Base-by-base conservation (phyloP, 805 yeast species). In the Nakazawaea laoshanensis region DNA sequence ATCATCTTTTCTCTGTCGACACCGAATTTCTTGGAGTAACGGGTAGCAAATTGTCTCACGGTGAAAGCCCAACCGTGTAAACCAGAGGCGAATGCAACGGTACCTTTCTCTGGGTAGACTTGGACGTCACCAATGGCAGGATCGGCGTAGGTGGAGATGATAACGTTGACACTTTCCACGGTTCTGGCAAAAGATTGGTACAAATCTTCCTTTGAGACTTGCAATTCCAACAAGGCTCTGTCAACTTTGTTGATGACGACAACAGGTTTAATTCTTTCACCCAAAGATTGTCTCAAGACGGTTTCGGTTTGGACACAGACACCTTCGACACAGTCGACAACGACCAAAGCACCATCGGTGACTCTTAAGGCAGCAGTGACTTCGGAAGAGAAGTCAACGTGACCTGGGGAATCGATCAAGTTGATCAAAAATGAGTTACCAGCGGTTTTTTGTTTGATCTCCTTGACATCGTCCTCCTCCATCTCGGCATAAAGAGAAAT, bases 21-120 rank as follows among this genome's bases (percentile, higher is more conserved):
- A 87, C 97, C 97, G 65, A 92, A 89, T 74, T 89, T 92, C 87
- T 88, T 87, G 65, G 96, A 77, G 80, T 92, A 89, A 75, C 95
- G 85, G 71, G 74, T 67, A 56, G 97, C 96, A 55, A 89, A 89
- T 77, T 89, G 97, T 71, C 98, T 86, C 63, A 89, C 82, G 55
- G 98, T 89, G 89, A 89, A 89, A 64, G 96, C 97, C 98, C 98
- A 89, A 70, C 98, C 98, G 80, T 89, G 98, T 63, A 89, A 77
- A 83, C 97, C 98, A 67, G 97, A 92, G 76, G 95, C 97, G 70
- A 89, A 89, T 53, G 98, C 98, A 61, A 89, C 95, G 67, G 97
- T 89, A 74, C 98, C 98, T 63, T 70, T 67, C 67, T 89, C 94
- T 69, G 98, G 98, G 95, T 81, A 89, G 48, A 89, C 97, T 76